These are phyloP conservation scores for Nakazawaea siamensis DNA, from an alignment of 805 yeast genomes.

Conservation along the genomic window DNA sequence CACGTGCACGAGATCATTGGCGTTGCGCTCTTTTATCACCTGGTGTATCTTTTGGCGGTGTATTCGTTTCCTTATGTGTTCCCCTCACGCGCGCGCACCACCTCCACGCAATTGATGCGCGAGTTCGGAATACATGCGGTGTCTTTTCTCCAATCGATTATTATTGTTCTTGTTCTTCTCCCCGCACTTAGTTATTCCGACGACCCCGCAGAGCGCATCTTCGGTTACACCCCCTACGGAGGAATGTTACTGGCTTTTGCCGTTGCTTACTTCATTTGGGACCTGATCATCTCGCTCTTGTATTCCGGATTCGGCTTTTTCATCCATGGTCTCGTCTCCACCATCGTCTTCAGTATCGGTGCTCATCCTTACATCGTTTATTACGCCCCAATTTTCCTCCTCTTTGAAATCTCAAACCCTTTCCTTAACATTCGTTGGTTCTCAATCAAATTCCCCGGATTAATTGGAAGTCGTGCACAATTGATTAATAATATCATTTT, in stretches of 20 bases:
- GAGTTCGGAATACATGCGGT: constrained; percentile 26
- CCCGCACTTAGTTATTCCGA: constrained; percentile 22
- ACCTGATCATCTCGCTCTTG: constrained; percentile 20
- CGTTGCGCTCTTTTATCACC: constrained; percentile 21
- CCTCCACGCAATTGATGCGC: constrained; percentile 19
- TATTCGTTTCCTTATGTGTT: constrained; percentile 16
- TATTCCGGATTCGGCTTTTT: constrained; percentile 27
- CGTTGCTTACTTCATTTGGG: constrained; percentile 28
- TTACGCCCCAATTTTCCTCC: constrained; percentile 25
- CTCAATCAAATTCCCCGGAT: constrained; percentile 23
- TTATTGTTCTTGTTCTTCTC: constrained; percentile 21
- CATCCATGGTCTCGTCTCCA: constrained; percentile 27
- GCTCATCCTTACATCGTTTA: constrained; percentile 21
- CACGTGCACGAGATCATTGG: constrained; percentile 26
- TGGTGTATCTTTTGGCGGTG: constrained; percentile 17
- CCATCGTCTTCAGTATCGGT: constrained; percentile 20
- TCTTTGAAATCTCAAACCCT: constrained; percentile 29
- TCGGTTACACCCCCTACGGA: constrained; percentile 26
- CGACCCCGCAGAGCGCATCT: constrained; percentile 21
- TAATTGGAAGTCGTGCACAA: constrained; percentile 20
- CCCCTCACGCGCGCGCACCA: constrained; percentile 12
- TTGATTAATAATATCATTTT: constrained; percentile 25
- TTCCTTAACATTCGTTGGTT: constrained; percentile 28
- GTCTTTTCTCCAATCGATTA: constrained; percentile 23
- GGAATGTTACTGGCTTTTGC: constrained; percentile 22